Base-by-base conservation (phyloP, 306 rosid genomes). In the Sindora glabra region DNA sequence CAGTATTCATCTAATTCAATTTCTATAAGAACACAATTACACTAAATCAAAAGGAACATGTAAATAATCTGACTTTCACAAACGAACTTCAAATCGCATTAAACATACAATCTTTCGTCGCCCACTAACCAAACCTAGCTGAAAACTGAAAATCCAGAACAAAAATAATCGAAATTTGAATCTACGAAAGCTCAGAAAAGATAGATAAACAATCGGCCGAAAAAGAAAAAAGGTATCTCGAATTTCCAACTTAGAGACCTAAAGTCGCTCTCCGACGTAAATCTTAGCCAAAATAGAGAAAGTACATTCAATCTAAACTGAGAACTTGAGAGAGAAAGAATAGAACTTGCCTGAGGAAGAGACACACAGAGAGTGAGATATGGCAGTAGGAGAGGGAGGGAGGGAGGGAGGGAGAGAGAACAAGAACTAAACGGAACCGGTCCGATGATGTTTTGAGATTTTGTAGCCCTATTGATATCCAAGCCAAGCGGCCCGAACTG, bases 291-390 rank as follows among this genome's bases (percentile, higher is more conserved):
- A 56, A 3, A 14, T 27, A 50, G 51, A 39, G 27, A 48, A 10
- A 46, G 36, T 38, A 57, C 67, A 68, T 62, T 50, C 34, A 26
- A 33, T 50, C 15, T 27, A 25, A 65, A 62, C 19, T 57, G 57
- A 34, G 59, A 56, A 62, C 59, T 33, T 21, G 24, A 60, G 49
- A 11, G 42, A 45, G 60, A 44, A 57, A 8, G 38, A 46, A 15
- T 65, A 11, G 72, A 45, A 55, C 72, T 68, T 72, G 68, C 73
- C 84, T 64, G 67, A 36, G 22, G 49, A 69, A 59, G 13, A 33
- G 59, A 19, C 47, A 30, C n/a, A 37, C 19, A 57, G 23, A 34
- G 76, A 61, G 48, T 1, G 62, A 60, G 30, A 60, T n/a, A n/a
- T n/a, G n/a, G n/a, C n/a, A n/a, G n/a, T n/a, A n/a, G n/a, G 26